Evolutionary conservation across 2,329 filamentous ascomycete genomes (phyloP).

Genomic region (Fusarium buharicum): DNA sequence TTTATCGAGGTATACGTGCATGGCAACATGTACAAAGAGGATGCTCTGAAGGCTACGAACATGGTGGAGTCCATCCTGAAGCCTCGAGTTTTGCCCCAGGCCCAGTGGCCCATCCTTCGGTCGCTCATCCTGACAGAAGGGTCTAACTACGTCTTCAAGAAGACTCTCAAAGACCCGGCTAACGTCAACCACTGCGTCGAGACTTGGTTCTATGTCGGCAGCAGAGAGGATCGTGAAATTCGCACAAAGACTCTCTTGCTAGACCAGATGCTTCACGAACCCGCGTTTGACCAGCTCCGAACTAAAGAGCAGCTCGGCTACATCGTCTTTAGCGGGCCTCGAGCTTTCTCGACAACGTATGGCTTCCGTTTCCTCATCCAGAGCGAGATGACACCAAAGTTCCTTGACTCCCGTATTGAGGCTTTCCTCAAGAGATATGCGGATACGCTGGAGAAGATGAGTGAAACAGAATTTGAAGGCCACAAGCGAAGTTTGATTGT

Average conservation of each 20-base stretch:
- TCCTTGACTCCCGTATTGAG: slow-evolving; percentile 88
- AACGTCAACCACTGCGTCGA: slow-evolving; percentile 92
- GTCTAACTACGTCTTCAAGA: slow-evolving; percentile 85
- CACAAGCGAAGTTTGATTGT: slow-evolving; percentile 91
- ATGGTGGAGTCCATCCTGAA: slow-evolving; percentile 82
- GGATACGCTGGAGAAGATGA: slow-evolving; percentile 77
- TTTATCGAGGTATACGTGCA: slow-evolving; percentile 90
- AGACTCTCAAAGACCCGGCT: slow-evolving; percentile 81
- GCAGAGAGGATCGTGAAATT: slow-evolving; percentile 72
- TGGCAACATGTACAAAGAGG: slow-evolving; percentile 94
- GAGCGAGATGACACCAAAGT: slow-evolving; percentile 85
- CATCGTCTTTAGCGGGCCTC: slow-evolving; percentile 86
- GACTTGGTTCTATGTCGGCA: slow-evolving; percentile 77
- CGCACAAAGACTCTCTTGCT: slow-evolving; percentile 84
- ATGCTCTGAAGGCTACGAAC: slow-evolving; percentile 85
- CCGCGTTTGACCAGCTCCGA: slow-evolving; percentile 90
- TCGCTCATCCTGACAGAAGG: slow-evolving; percentile 82
- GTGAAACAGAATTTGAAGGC: slow-evolving; percentile 83
- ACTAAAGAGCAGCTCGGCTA: slow-evolving; percentile 99
- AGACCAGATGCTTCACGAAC: slow-evolving; percentile 91
- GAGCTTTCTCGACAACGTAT: slow-evolving; percentile 78
- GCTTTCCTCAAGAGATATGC: slow-evolving; percentile 78
- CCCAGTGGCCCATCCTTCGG: slow-evolving; percentile 82
- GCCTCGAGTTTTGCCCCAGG: slow-evolving; percentile 75
- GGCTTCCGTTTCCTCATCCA: slow-evolving; percentile 93